A percentile compares a stretch with the other conserved stretches of the same genome.
These are phyloP conservation scores for Lachancea meyersii DNA, from an alignment of 805 yeast species.

Conservation along the genomic window DNA sequence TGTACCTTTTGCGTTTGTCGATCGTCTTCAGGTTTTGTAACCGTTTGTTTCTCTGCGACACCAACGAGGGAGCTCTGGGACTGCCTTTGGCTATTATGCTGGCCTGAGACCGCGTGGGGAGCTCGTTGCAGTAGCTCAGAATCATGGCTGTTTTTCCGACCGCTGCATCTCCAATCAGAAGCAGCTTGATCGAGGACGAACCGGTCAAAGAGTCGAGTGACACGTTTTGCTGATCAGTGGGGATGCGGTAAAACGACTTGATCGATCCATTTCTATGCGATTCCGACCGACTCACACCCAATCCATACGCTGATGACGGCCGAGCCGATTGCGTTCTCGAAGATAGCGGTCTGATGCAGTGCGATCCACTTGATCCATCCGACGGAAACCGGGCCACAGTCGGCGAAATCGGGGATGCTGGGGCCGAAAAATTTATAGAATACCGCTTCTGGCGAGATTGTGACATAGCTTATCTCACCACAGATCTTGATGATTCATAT, in stretches of 20 bases:
- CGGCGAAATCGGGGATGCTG: slow-evolving; percentile 12
- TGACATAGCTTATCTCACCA: slow-evolving; percentile 3
- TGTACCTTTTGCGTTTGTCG: slow-evolving; percentile 27
- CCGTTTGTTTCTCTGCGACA: slow-evolving; percentile 2
- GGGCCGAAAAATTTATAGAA: slow-evolving; percentile 13
- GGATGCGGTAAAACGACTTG: slow-evolving; percentile 9
- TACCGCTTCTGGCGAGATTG: slow-evolving; percentile 7
- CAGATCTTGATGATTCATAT: background rate
- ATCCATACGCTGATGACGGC: slow-evolving; percentile 7
- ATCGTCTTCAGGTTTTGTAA: slow-evolving; percentile 14
- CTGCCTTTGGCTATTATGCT: slow-evolving; percentile 2
- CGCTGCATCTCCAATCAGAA: slow-evolving; percentile 42
- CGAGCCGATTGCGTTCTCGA: slow-evolving; percentile 3
- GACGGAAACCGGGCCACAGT: slow-evolving; percentile 5
- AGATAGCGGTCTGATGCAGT: slow-evolving; percentile 1
- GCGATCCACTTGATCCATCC: background rate
- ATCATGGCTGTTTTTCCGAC: slow-evolving; percentile 46
- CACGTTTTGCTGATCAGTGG: slow-evolving; percentile 8
- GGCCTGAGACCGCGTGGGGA: slow-evolving; percentile 21
- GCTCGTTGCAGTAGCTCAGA: slow-evolving; percentile 37
- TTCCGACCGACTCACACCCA: background rate
- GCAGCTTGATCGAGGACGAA: slow-evolving; percentile 31
- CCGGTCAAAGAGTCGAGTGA: slow-evolving; percentile 12
- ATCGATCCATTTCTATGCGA: background rate
- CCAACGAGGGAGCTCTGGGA: slow-evolving; percentile 3